Evolutionary conservation across 495 filamentous ascomycete genomes (phyloP), one percentile per base, ranked within the genome.

Genomic region (Talaromyces liani): DNA sequence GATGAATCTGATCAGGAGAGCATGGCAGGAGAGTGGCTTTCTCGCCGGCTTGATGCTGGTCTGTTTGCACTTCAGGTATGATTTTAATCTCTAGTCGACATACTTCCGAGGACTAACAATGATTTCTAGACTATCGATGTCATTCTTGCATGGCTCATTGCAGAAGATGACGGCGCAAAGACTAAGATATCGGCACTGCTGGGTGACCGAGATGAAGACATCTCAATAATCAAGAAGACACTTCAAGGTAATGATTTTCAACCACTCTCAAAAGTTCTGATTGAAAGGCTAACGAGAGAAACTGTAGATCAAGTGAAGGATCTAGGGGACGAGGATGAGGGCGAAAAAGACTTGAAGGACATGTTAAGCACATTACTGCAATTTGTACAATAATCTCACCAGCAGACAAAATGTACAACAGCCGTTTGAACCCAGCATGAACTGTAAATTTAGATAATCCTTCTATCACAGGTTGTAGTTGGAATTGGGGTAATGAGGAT

Each of bases 111-210:
- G 33, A n/a, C 65, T 71, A 16, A 72, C 34, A 57, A 66, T 58
- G 2, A 2, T 36, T 34, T 25, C 5, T 63, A 82, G 79, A 91
- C 88, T 6, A 84, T 93, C 54, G 94, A 98, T 77, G 84, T 91
- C 10, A 87, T 97, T 39, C 70, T 98, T 41, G 91, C 94, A 22
- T 99, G 95, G 95, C 78, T 98, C 20, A 78, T 91, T 14, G 95
- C 93, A 1, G 95, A 99, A 73, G 95, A 98, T 69, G 85, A 85
- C 54, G 92, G 91, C 0, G 90, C 91, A 5, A 85, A 81, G 73
- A 80, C 75, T 45, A 89, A 83, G 73, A 85, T 97, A 20, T 65
- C 80, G 25, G 75, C 75, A 20, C 70, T 88, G 27, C 75, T 97
- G 33, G 86, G 82, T 29, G 88, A 90, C 61, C 79, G 85, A 5